Evolutionary conservation across 768 basidiomycete genomes (phyloP).

Genomic region (Amanita pseudoporphyria): DNA sequence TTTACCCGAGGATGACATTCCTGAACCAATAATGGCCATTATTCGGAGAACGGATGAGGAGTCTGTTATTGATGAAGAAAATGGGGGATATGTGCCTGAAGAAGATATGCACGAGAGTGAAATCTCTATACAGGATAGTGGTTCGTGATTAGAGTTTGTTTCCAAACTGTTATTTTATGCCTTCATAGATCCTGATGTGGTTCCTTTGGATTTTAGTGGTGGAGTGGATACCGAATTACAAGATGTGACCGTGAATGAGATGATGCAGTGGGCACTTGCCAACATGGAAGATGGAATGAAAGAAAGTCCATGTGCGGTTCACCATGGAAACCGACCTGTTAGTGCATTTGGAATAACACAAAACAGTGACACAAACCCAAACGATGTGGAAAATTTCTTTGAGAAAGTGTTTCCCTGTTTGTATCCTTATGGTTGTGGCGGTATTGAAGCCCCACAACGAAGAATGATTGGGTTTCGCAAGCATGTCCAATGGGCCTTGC

Average conservation of each 20-base stretch:
- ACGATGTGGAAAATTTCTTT: conserved; percentile 11
- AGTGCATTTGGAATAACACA: conserved; percentile 10
- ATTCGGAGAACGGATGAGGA: conserved; percentile 14
- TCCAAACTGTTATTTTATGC: no score
- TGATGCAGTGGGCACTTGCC: conserved; percentile 17
- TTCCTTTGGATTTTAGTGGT: conserved; percentile 19
- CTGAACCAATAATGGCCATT: conserved; percentile 15
- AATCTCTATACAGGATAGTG: no score
- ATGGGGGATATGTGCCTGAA: conserved; percentile 18
- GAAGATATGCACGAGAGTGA: no score
- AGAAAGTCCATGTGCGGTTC: conserved; percentile 17
- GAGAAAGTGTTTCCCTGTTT: conserved; percentile 16
- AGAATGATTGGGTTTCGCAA: conserved; percentile 9
- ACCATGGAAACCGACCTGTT: conserved; percentile 13
- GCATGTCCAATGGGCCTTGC: conserved; percentile 20
- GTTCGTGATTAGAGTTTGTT: no score
- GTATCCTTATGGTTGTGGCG: conserved; percentile 24
- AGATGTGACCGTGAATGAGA: conserved; percentile 12
- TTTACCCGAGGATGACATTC: conserved; percentile 27
- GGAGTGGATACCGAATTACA: conserved; percentile 19
- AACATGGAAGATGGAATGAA: conserved; percentile 13
- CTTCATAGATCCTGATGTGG: conserved; percentile 23
- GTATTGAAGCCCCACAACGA: conserved; percentile 14
- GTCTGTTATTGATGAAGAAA: conserved; percentile 13
- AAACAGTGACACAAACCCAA: no score